Evolutionary conservation across 257 asterid genomes (phyloP).

Genomic region (Penstemon newberryi): DNA sequence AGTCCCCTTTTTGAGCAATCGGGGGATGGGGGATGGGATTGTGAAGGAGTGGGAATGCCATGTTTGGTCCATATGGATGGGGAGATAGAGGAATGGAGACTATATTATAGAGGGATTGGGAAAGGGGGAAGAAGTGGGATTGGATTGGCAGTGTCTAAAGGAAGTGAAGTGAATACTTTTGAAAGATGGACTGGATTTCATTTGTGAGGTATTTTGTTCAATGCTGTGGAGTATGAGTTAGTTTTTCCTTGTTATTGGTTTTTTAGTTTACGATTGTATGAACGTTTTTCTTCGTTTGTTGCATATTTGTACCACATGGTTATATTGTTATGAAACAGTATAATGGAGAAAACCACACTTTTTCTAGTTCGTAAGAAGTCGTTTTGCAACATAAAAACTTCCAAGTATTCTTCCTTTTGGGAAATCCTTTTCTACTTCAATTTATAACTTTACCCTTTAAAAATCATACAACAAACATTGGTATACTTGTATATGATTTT

Average conservation of each 20-base stretch:
- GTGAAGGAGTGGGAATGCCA: constrained; percentile 79
- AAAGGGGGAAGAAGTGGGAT: constrained; percentile 68
- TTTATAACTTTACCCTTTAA: too few species aligned
- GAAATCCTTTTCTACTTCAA: too few species aligned
- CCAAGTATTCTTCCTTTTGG: too few species aligned
- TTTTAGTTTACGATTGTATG: too few species aligned
- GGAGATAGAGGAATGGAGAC: constrained; percentile 67
- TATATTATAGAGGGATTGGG: constrained; percentile 83
- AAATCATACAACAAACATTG: too few species aligned
- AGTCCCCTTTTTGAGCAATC: constrained; percentile 46
- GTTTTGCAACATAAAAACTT: too few species aligned
- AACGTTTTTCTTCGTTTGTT: too few species aligned
- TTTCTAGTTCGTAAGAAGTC: too few species aligned
- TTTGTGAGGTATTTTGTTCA: constrained; percentile 36
- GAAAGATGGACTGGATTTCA: constrained; percentile 69
- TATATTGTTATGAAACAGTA: too few species aligned
- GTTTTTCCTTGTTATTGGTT: background rate
- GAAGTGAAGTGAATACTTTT: constrained; percentile 40
- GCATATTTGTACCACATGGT: too few species aligned
- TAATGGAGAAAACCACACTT: too few species aligned
- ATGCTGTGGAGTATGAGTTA: background rate
- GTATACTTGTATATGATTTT: too few species aligned
- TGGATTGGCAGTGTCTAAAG: constrained; percentile 75
- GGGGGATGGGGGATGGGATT: constrained; percentile 69
- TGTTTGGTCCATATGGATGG: constrained; percentile 81